phyloP scores from a whole-genome alignment of 768 basidiomycete genomes.

The Strobilomyces dryophilus region DNA sequence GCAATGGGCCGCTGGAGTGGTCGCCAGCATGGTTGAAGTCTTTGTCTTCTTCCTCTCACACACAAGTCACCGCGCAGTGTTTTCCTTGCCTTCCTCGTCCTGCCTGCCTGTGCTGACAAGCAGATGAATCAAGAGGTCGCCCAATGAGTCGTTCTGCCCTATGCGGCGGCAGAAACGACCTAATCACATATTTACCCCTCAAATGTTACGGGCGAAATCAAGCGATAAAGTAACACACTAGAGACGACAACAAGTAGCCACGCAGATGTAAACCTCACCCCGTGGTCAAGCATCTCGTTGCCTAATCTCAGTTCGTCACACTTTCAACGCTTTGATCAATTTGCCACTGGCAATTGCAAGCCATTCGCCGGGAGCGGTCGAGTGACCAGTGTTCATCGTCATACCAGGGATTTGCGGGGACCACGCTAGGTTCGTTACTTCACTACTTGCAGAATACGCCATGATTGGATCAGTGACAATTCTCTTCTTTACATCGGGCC shows the following conservation, averaged over 20 bases:
- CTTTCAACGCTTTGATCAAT: slow-evolving; percentile 76
- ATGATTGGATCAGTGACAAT: slow-evolving; percentile 73
- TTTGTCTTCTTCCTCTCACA: no score
- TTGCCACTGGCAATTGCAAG: slow-evolving; percentile 81
- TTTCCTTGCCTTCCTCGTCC: no score
- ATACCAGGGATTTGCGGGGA: slow-evolving; percentile 79
- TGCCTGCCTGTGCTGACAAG: no score
- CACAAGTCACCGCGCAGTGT: no score
- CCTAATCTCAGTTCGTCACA: slow-evolving; percentile 38
- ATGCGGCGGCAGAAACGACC: not conserved
- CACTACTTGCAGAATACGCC: slow-evolving; percentile 74
- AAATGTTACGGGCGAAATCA: not conserved
- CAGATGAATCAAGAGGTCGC: no score
- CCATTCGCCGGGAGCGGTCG: slow-evolving; percentile 80
- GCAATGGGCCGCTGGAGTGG: no score
- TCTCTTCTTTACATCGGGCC: slow-evolving; percentile 76
- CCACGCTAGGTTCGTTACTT: slow-evolving; percentile 86
- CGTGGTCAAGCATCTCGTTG: not conserved
- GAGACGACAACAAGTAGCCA: not conserved
- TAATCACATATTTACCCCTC: not conserved
- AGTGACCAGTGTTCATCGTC: slow-evolving; percentile 70
- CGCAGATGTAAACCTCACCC: not conserved
- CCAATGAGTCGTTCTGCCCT: not conserved
- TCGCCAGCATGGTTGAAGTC: no score
- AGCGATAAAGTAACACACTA: not conserved